A percentile compares a stretch with the other conserved stretches of the same genome.
These are phyloP conservation scores for Phytophthora agathidicida DNA, from an alignment of 352 stramenopile species.

Conservation along the genomic window DNA sequence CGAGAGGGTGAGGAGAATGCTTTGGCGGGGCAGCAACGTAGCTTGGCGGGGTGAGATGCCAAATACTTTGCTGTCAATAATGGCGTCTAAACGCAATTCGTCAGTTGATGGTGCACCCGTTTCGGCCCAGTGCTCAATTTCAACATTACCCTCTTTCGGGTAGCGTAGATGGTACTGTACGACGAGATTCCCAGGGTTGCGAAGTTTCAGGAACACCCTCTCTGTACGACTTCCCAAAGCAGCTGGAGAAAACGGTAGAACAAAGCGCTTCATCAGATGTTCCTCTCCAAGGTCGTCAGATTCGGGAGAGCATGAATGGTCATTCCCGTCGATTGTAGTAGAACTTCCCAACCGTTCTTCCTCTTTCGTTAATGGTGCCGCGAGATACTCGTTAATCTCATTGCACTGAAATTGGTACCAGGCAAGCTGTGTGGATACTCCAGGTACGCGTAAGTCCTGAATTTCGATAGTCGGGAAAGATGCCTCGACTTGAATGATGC, in stretches of 20 bases:
- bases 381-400: conserved; percentile 76
- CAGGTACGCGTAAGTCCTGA: conserved; percentile 76
- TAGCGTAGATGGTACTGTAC: conserved; percentile 88
- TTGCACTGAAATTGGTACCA: conserved; percentile 82
- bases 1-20: conserved; percentile 61
- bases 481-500: conserved; percentile 67
- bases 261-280: conserved; percentile 48
- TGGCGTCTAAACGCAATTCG: conserved; percentile 73
- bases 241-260: conserved; percentile 82
- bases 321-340: conserved; percentile 29
- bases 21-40: conserved; percentile 65
- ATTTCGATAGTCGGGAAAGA: conserved; percentile 90
- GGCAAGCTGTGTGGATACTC: conserved; percentile 51
- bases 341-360: conserved; percentile 23
- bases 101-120: conserved; percentile 85
- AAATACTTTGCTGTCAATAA: conserved; percentile 86
- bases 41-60: conserved; percentile 56
- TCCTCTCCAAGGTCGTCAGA: conserved; percentile 19
- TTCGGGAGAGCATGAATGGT: conserved; percentile 6
- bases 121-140: conserved; percentile 94
- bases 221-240: conserved; percentile 57
- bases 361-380: conserved; percentile 47
- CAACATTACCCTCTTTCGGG: conserved; percentile 91
- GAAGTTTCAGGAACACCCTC: conserved; percentile 77
- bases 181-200: conserved; percentile 87